Conservation (phyloP, 768 basidiomycete species). For the Hebeloma cylindrosporum region DNA sequence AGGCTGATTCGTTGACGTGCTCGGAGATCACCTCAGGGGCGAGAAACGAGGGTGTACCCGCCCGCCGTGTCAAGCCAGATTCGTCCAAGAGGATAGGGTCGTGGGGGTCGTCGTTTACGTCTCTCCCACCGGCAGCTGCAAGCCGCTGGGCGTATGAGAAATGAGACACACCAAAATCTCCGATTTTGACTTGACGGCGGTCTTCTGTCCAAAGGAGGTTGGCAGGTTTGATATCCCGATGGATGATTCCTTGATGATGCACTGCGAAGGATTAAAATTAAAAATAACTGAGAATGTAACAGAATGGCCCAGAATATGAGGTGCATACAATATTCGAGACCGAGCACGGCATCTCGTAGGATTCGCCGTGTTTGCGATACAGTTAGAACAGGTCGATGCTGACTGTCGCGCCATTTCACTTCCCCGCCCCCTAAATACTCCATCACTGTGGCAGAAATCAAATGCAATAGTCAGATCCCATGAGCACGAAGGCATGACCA, state of each 20-base stretch:
- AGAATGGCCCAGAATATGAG: constrained; percentile 13
- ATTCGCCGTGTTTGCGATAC: constrained; percentile 84
- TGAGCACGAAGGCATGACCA: constrained; percentile 2
- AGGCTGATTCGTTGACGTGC: constrained; percentile 38
- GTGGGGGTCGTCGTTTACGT: constrained; percentile 37
- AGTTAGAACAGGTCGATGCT: constrained; percentile 71
- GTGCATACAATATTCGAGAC: constrained; percentile 89
- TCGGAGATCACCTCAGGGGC: constrained; percentile 93
- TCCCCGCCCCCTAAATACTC: constrained; percentile 96
- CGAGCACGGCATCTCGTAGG: constrained; percentile 90
- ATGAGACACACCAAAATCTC: constrained; percentile 97
- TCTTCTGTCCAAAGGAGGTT: constrained; percentile 92
- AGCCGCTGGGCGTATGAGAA: constrained; percentile 88
- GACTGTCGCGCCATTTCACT: constrained; percentile 78
- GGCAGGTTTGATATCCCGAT: constrained; percentile 98
- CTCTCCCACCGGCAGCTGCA: constrained; percentile 56
- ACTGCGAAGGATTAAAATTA: too few species aligned
- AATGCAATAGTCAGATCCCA: constrained; percentile 4
- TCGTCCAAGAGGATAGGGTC: constrained; percentile 79
- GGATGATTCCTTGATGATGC: constrained; percentile 97
- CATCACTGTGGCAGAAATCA: constrained; percentile 67
- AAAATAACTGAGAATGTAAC: constrained; percentile 10
- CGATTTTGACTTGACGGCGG: constrained; percentile 90
- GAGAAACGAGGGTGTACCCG: constrained; percentile 94
- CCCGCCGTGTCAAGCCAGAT: constrained; percentile 83